These are phyloP conservation scores for Alnus rubra DNA, from an alignment of 306 rosid genomes.

Conservation along the genomic window DNA sequence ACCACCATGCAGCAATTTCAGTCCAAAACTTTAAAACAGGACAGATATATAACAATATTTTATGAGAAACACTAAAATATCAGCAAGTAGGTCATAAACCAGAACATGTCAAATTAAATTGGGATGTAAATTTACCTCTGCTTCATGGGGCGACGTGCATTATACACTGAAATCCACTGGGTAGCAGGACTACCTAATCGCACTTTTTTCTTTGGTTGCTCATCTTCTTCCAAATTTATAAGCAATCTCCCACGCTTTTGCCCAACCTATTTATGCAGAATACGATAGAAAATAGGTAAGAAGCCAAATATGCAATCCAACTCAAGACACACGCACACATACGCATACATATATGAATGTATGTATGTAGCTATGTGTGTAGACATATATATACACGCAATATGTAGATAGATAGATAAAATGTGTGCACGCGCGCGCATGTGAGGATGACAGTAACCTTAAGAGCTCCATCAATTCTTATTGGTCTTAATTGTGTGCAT, in stretches of 20 bases:
- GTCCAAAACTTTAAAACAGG: background rate
- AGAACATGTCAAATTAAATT: constrained; percentile 14
- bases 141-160: constrained; percentile 95
- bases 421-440: background rate
- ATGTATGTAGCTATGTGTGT: no score
- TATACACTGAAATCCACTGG: constrained; percentile 94
- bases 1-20: background rate
- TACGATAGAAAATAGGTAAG: constrained; percentile 8
- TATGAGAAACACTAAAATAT: constrained; percentile 7
- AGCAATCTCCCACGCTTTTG: constrained; percentile 84
- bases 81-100: constrained; percentile 19
- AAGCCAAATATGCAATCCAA: constrained; percentile 15
- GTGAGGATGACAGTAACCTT: constrained; percentile 49
- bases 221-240: constrained; percentile 83
- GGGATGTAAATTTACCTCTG: constrained; percentile 62
- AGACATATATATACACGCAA: no score
- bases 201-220: constrained; percentile 93
- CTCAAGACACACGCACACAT: background rate
- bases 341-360: background rate
- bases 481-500: constrained; percentile 66
- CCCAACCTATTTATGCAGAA: constrained; percentile 62
- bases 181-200: constrained; percentile 91
- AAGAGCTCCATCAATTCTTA: constrained; percentile 90
- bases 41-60: background rate
- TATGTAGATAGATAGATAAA: no score